Percentiles rank a stretch among this genome's conserved stretches.
These are phyloP conservation scores for Multifurca ochricompacta DNA, from an alignment of 768 basidiomycete species.

Conservation along the genomic window DNA sequence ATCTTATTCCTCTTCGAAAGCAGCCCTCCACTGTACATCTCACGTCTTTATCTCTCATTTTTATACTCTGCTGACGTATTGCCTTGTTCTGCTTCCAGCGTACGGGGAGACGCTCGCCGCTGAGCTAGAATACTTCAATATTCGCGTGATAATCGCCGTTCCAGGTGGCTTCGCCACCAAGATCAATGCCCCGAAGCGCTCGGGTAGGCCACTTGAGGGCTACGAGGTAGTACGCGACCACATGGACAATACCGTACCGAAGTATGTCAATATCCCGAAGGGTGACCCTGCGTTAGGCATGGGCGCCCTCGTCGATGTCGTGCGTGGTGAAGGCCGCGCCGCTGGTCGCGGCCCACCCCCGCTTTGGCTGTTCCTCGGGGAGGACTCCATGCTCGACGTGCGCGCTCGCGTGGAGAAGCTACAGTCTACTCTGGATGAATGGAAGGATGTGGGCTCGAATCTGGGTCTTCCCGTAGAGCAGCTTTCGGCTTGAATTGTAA, in stretches of 20 bases:
- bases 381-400: conserved; percentile 23
- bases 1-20: conserved; percentile 24
- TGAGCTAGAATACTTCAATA: conserved; percentile 26
- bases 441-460: background rate
- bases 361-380: conserved; percentile 24
- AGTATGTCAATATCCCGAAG: background rate
- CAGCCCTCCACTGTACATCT: conserved; percentile 21
- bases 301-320: conserved; percentile 24
- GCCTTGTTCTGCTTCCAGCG: conserved; percentile 8
- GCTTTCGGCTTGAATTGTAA: background rate
- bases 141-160: conserved; percentile 24
- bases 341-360: conserved; percentile 19
- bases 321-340: conserved; percentile 25
- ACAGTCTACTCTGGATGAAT: background rate
- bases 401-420: background rate
- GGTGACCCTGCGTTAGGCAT: conserved; percentile 26
- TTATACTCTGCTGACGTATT: background rate
- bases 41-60: too few species aligned
- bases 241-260: background rate
- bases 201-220: conserved; percentile 9
- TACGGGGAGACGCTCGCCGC: conserved; percentile 24
- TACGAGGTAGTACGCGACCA: conserved; percentile 20
- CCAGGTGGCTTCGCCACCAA: conserved; percentile 26
- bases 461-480: background rate
- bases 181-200: background rate